phyloP scores from a whole-genome alignment of 169 alveolate species.

The Plasmodium falciparum region DNA sequence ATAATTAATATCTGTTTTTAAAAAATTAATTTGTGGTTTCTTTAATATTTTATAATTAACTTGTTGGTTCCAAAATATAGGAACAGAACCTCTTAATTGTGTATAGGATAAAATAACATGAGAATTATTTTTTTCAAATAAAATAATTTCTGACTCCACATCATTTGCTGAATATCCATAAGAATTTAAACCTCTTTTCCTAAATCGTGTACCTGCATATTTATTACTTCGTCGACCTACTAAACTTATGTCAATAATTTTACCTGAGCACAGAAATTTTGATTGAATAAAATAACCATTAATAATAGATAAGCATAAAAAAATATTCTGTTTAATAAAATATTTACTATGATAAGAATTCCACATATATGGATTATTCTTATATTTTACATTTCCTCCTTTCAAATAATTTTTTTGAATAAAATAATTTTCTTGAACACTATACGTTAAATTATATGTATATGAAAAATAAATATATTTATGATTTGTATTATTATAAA shows the following conservation, averaged over 20 bases:
- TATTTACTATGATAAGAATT: constrained; percentile 76
- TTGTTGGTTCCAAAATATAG: constrained; percentile 94
- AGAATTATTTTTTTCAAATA: constrained; percentile 81
- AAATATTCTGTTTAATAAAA: constrained; percentile 39
- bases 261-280: constrained; percentile 68
- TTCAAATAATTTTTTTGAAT: constrained; percentile 18
- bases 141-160: constrained; percentile 96
- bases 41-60: constrained; percentile 74
- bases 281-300: constrained; percentile 82
- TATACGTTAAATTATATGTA: constrained; percentile 79
- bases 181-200: constrained; percentile 94
- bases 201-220: constrained; percentile 96
- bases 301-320: constrained; percentile 69
- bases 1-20: constrained; percentile 90
- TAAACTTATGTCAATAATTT: constrained; percentile 79
- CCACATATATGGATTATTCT: constrained; percentile 72
- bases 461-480: constrained; percentile 82
- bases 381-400: constrained; percentile 17
- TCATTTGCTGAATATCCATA: constrained; percentile 92
- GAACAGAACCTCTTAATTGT: constrained; percentile 97
- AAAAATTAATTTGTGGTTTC: constrained; percentile 81
- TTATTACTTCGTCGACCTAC: constrained; percentile 94
- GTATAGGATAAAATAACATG: constrained; percentile 90
- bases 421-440: constrained; percentile 76
- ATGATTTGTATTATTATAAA: constrained; percentile 77